Evolutionary conservation across 2,329 filamentous ascomycete genomes (phyloP).

Genomic region (Epichloe brachyelytri): DNA sequence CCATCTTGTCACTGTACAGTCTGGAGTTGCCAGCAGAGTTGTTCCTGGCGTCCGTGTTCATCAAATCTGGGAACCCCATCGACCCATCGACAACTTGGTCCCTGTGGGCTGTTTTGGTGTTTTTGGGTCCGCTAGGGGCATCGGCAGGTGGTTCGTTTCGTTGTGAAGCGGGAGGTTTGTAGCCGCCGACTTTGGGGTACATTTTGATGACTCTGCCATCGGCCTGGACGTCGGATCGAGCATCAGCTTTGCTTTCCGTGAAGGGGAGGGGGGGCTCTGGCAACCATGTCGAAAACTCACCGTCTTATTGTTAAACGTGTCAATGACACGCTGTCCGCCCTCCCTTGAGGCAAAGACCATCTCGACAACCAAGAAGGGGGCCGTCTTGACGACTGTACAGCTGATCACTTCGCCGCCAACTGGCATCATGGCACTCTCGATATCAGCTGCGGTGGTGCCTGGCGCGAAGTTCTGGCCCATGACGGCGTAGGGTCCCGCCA

Average conservation of each 20-base stretch:
- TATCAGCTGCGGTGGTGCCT: constrained; percentile 70
- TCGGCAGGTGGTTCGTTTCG: constrained; percentile 15
- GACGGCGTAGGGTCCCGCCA: constrained; percentile 58
- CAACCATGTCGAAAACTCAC: constrained; percentile 30
- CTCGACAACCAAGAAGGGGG: constrained; percentile 64
- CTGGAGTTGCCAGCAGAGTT: constrained; percentile 21
- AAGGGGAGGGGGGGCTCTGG: neutral
- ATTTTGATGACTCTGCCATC: constrained; percentile 64
- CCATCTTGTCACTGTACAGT: constrained; percentile 40
- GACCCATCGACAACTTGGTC: constrained; percentile 39
- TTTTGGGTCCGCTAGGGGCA: constrained; percentile 20
- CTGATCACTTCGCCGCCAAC: constrained; percentile 55
- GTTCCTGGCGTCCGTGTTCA: constrained; percentile 18
- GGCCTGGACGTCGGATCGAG: constrained; percentile 33
- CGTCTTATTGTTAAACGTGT: constrained; percentile 66
- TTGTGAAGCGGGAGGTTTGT: constrained; percentile 14
- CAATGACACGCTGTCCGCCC: constrained; percentile 61
- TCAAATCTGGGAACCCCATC: constrained; percentile 39
- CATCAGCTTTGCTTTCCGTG: neutral
- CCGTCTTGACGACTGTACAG: constrained; percentile 54
- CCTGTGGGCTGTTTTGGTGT: constrained; percentile 13
- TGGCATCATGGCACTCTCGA: constrained; percentile 68
- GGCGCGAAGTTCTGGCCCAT: constrained; percentile 72
- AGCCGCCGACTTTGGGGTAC: constrained; percentile 48
- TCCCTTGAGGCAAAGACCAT: constrained; percentile 60